Conservation (phyloP, 2,329 filamentous ascomycete genomes). For the Colletotrichum simmondsii region DNA sequence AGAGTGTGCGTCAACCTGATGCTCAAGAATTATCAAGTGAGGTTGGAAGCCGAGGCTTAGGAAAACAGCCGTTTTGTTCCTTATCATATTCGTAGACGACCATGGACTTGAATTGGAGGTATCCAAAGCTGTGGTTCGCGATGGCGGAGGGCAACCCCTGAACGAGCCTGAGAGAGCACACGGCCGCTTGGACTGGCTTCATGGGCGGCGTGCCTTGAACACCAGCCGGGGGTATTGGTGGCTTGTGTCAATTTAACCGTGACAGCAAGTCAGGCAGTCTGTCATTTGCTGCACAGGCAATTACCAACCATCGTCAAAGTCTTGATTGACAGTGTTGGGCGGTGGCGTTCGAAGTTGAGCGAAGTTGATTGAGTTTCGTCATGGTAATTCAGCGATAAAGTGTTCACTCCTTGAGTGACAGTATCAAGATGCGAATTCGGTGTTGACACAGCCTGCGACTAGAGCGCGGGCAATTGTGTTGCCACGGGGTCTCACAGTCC, state of each 20-base stretch:
- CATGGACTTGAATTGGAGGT: not conserved
- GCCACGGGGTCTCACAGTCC: not conserved
- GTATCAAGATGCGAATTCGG: not conserved
- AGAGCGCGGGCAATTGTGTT: not conserved
- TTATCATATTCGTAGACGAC: not conserved
- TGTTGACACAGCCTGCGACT: not conserved
- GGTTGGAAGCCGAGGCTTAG: not conserved
- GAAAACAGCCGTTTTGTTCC: not conserved
- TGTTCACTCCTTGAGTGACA: not conserved
- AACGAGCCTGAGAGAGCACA: conserved; percentile 1
- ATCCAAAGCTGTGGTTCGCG: not conserved
- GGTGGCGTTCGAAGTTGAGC: not conserved
- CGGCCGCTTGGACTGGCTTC: conserved; percentile 8
- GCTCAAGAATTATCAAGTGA: not conserved
- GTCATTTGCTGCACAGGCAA: not conserved
- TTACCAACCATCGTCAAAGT: not conserved
- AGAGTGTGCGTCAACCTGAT: not conserved
- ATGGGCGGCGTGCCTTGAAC: not conserved
- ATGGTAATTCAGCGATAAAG: not conserved
- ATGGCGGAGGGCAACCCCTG: conserved; percentile 21
- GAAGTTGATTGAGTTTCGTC: not conserved
- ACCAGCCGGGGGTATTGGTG: not conserved
- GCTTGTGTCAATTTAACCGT: conserved; percentile 27
- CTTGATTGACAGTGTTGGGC: not conserved
- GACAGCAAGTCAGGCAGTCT: conserved; percentile 21